Evolutionary conservation across 257 asterid species (phyloP), one percentile per base, ranked within the genome.

Genomic region (Nicotiana knightiana): DNA sequence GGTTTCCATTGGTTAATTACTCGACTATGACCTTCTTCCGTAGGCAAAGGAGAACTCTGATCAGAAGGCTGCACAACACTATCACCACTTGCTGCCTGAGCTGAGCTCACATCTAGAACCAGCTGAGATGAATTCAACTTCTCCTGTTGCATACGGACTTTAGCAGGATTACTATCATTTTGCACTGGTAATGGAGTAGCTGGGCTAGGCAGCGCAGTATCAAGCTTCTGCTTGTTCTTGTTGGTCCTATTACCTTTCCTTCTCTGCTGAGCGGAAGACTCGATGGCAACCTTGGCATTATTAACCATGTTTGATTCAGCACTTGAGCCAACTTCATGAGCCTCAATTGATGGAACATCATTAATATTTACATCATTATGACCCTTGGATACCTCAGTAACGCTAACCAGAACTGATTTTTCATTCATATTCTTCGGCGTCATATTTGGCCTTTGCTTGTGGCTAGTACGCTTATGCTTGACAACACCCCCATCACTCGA

Each of bases 141-240:
- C 33, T 84, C 88, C 68, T 77, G 87, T 85, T 83, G 91, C 78
- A 73, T 39, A 9, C 84, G 82, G 82, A 75, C 86, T 70, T 87
- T 84, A 66, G 83, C 86, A 46, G 86, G 84, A 51, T 82, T 61
- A 81, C 67, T 43, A 55, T 85, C 87, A 68, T 63, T 68, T 7
- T 91, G 81, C 35, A 58, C 58, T 18, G 86, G 81, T 73, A 88
- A 84, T 32, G 89, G 87, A 46, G 82, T 68, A 85, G 88, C 79
- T 48, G 92, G 81, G 48, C 39, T 63, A 24, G 82, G 64, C 18
- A 87, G 83, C 63, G 83, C 78, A 71, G 87, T 92, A 59, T 90
- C 95, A 80, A 73, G 59, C 83, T 85, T 94, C 84, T 88, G 95
- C 87, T 89, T 93, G 82, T 82, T 87, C 88, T 90, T 96, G 83